Evolutionary conservation across 2,329 filamentous ascomycete species (phyloP).

Genomic region (Hirsutella thompsonii): DNA sequence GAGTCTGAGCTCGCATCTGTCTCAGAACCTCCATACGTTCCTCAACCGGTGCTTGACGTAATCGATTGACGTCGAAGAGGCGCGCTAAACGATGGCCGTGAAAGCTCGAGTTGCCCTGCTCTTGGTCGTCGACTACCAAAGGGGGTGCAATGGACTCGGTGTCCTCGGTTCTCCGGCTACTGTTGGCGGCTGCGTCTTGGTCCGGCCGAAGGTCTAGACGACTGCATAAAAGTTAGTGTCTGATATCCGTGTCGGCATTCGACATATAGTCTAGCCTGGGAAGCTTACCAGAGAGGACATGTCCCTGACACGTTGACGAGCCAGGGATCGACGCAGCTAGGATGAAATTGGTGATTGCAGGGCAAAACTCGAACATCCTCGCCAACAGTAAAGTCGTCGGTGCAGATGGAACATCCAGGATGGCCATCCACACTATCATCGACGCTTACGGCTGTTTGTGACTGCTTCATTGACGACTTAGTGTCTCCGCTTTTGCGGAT

Average conservation of each 20-base stretch:
- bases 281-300: conserved; percentile 52
- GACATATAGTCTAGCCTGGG: neutral
- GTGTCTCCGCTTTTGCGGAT: conserved; percentile 1
- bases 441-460: conserved; percentile 8
- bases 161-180: conserved; percentile 7
- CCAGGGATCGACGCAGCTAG: conserved; percentile 57
- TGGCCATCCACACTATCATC: conserved; percentile 21
- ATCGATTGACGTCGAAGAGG: conserved; percentile 40
- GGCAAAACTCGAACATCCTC: conserved; percentile 56
- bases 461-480: conserved; percentile 4
- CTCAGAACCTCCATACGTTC: conserved; percentile 50
- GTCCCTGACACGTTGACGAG: conserved; percentile 57
- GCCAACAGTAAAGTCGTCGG: conserved; percentile 53
- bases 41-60: conserved; percentile 45
- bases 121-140: conserved; percentile 24
- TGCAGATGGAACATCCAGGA: conserved; percentile 54
- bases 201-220: conserved; percentile 40
- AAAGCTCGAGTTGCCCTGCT: conserved; percentile 14
- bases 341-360: conserved; percentile 56
- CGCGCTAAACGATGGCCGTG: conserved; percentile 35
- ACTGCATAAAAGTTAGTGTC: conserved; percentile 16
- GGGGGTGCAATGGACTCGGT: conserved; percentile 24
- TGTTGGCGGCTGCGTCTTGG: conserved; percentile 11
- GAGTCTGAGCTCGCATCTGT: conserved; percentile 20
- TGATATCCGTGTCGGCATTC: neutral